Evolutionary conservation across 257 asterid species (phyloP).

Genomic region (Solanum sejunctum): DNA sequence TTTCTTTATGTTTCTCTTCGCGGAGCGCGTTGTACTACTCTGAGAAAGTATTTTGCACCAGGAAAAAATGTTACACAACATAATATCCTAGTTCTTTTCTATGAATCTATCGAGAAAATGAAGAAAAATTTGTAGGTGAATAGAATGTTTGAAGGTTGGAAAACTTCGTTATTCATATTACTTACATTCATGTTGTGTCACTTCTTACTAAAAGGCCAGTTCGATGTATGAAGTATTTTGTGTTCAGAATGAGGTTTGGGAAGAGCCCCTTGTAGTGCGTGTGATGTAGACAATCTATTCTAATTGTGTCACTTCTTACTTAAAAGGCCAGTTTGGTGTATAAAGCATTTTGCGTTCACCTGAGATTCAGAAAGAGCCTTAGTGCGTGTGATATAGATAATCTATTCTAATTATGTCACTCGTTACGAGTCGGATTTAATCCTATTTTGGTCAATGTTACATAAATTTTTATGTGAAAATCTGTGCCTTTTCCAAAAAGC

Average conservation of each 20-base stretch:
- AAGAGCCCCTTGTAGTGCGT: neutral
- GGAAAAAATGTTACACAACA: neutral
- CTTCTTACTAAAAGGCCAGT: neutral
- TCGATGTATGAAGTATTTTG: neutral
- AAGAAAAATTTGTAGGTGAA: neutral
- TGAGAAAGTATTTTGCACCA: neutral
- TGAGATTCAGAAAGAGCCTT: no score
- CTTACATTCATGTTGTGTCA: neutral
- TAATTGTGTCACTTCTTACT: neutral
- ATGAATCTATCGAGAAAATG: neutral
- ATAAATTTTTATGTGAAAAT: neutral
- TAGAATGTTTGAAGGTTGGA: neutral
- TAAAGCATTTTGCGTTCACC: neutral
- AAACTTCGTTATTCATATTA: neutral
- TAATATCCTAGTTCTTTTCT: neutral
- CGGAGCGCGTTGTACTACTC: neutral
- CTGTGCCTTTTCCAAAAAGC: neutral
- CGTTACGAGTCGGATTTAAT: neutral
- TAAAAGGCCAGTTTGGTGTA: neutral
- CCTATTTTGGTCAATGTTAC: neutral
- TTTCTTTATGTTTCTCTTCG: neutral
- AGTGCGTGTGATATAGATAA: neutral
- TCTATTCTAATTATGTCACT: neutral
- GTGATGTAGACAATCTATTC: neutral
- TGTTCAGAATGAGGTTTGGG: no score